Conservation (phyloP, 2,329 filamentous ascomycete species). For the Trichoderma sp. region DNA sequence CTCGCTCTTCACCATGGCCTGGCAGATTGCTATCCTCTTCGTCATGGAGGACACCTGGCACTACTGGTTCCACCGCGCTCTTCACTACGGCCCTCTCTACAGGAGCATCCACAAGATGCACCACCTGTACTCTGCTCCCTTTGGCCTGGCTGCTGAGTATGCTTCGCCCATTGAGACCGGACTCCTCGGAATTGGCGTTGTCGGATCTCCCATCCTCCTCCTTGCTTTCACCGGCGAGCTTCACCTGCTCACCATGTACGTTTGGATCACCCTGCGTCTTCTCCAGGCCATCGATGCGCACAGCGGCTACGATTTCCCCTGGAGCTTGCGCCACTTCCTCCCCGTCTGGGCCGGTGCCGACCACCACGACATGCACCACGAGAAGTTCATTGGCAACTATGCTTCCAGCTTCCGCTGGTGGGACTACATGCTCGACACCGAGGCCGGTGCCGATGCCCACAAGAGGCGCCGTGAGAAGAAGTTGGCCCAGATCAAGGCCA, state of each 20-base stretch:
- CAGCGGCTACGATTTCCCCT: constrained; percentile 97
- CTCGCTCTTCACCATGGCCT: constrained; percentile 75
- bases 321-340: constrained; percentile 90
- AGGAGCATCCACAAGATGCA: constrained; percentile 98
- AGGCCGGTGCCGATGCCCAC: constrained; percentile 82
- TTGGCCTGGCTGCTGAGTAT: constrained; percentile 94
- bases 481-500: constrained; percentile 58
- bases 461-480: constrained; percentile 80
- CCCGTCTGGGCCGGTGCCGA: constrained; percentile 98
- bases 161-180: constrained; percentile 96
- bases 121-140: constrained; percentile 97
- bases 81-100: constrained; percentile 95
- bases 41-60: constrained; percentile 96
- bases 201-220: constrained; percentile 80
- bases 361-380: constrained; percentile 96
- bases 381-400: constrained; percentile 98
- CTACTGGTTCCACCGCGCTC: constrained; percentile 89
- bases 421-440: constrained; percentile 92
- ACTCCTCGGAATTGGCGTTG: constrained; percentile 83
- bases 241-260: constrained; percentile 96
- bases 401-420: constrained; percentile 98
- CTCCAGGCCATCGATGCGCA: constrained; percentile 98
- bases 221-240: constrained; percentile 79
- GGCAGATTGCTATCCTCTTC: constrained; percentile 92
- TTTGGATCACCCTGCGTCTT: constrained; percentile 88